Conservation (phyloP, 2,329 filamentous ascomycete genomes). For the Onygena corvina region DNA sequence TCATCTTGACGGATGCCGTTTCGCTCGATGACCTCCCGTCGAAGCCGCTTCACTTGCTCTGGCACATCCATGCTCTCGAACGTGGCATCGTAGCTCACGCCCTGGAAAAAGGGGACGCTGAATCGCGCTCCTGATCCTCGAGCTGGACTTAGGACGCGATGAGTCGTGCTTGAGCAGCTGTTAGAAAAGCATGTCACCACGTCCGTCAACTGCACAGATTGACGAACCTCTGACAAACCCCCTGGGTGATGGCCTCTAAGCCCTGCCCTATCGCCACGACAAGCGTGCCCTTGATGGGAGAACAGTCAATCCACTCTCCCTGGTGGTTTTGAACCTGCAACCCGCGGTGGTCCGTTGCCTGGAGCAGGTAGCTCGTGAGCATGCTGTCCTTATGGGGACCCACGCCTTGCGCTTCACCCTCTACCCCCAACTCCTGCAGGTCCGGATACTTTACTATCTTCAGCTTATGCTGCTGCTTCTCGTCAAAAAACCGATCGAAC, state of each 20-base stretch:
- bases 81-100: conserved; percentile 63
- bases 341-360: conserved; percentile 62
- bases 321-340: conserved; percentile 71
- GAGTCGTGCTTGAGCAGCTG: conserved; percentile 49
- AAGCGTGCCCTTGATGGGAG: conserved; percentile 61
- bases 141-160: conserved; percentile 63
- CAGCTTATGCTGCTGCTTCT: conserved; percentile 64
- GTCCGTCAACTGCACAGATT: background rate
- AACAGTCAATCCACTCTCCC: conserved; percentile 72
- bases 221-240: conserved; percentile 53
- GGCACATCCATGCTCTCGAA: conserved; percentile 68
- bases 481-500: conserved; percentile 68
- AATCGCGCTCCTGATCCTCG: conserved; percentile 60
- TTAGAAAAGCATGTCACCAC: background rate
- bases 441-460: conserved; percentile 86
- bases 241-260: conserved; percentile 70
- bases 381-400: conserved; percentile 79
- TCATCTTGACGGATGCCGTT: conserved; percentile 54
- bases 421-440: conserved; percentile 44
- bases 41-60: conserved; percentile 49
- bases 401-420: conserved; percentile 43
- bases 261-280: conserved; percentile 83
- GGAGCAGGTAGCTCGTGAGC: conserved; percentile 68
- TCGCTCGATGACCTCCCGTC: conserved; percentile 45
- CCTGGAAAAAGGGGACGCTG: conserved; percentile 80